Evolutionary conservation across 2,329 filamentous ascomycete species (phyloP), one percentile per base, ranked within the genome.

Genomic region (Penicillium digitatum): DNA sequence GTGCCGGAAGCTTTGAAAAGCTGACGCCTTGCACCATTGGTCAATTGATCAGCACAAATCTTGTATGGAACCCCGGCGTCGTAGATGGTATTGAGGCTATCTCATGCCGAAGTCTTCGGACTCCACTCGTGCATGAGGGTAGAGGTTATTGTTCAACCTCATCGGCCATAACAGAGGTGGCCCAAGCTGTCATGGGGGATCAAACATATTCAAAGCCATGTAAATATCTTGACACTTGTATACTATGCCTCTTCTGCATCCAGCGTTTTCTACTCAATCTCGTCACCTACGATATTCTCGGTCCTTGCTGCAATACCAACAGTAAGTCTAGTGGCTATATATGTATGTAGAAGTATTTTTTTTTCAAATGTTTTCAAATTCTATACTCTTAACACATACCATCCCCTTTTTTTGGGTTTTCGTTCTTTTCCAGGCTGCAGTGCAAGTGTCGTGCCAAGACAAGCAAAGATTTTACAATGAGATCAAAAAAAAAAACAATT

Each of bases 221-320:
- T 48, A 27, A 1, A 29, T n/a, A n/a, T n/a, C n/a, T 20, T 52
- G 34, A 20, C 34, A 52, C 49, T 46, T 52, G 50, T 48, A 48
- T 38, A 52, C 11, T 48, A 52, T 40, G 3, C 3, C 9, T 31
- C 9, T 48, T 32, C 4, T 10, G 2, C 32, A 48, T 27, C 16
- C 11, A 34, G 43, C 35, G 26, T 20, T 52, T 38, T 14, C 6
- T 24, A 34, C 27, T 22, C 32, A 31, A 32, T 37, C 14, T 12
- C 31, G 46, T 18, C 24, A 22, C 22, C 5, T n/a, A 26, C 7
- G 22, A n/a, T 45, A n/a, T 44, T 26, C 29, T 43, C 14, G 2
- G 37, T 11, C 20, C 26, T 24, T 34, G 12, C 11, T 22, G 20
- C 7, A 14, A 24, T 5, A 22, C 16, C 16, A 32, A 10, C 3